These are phyloP conservation scores for Aplosporella prunicola DNA, from an alignment of 2,329 filamentous ascomycete species.

Conservation along the genomic window DNA sequence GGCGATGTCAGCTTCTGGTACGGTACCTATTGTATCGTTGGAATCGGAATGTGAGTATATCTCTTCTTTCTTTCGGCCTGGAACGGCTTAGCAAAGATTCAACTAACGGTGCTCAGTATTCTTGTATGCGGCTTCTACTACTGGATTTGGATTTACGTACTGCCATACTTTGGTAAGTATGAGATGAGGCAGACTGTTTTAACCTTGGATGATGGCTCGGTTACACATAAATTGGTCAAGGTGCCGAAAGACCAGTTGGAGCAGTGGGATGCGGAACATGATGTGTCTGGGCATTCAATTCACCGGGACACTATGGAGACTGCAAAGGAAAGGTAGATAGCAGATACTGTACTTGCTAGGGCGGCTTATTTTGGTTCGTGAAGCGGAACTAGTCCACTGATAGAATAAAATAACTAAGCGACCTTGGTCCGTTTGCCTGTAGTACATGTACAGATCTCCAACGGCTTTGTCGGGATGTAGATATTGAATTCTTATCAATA, in stretches of 20 bases:
- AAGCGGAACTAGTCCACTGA: too few relatives aligned
- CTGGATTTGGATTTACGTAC: constrained; percentile 19
- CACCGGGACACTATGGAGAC: too few relatives aligned
- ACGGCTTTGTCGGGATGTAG: too few relatives aligned
- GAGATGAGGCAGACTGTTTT: constrained; percentile 21
- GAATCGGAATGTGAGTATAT: constrained; percentile 36
- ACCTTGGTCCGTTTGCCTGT: too few relatives aligned
- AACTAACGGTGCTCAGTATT: constrained; percentile 19
- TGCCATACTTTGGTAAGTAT: constrained; percentile 19
- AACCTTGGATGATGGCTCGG: constrained; percentile 19
- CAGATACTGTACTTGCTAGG: too few relatives aligned
- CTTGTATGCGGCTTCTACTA: constrained; percentile 23
- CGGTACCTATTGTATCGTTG: constrained; percentile 47
- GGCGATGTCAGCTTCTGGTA: constrained; percentile 34
- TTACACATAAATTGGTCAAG: constrained; percentile 19
- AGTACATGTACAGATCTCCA: too few relatives aligned
- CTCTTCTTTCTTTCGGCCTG: constrained; percentile 15
- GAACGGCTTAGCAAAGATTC: constrained; percentile 19
- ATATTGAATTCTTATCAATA: too few relatives aligned
- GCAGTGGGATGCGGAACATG: constrained; percentile 24
- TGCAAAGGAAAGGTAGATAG: too few relatives aligned
- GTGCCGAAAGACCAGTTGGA: constrained; percentile 18
- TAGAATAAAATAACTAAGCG: too few relatives aligned
- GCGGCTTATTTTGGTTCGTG: too few relatives aligned
- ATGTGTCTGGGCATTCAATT: too few relatives aligned